phyloP scores from a whole-genome alignment of 1,284 basidiomycete genomes.

The Chondrostereum purpureum region DNA sequence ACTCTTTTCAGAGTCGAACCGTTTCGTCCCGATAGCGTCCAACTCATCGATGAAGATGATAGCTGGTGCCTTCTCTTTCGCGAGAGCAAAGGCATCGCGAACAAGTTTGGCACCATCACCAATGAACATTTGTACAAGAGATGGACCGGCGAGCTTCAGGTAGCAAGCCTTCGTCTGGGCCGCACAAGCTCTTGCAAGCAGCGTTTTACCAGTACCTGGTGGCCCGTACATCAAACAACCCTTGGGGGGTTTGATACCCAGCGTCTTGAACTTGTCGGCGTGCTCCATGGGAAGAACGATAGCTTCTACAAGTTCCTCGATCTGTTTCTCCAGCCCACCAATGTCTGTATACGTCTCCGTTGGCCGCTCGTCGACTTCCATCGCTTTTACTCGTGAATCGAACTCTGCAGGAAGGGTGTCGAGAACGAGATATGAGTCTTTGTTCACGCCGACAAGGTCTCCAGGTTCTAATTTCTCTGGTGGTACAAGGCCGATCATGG shows the following conservation, averaged over 20 bases:
- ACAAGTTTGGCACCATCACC: slow-evolving; percentile 98
- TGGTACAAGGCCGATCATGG: slow-evolving; percentile 94
- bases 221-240: slow-evolving; percentile 96
- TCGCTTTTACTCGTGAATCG: slow-evolving; percentile 97
- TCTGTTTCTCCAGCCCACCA: slow-evolving; percentile 98
- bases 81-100: slow-evolving; percentile 95
- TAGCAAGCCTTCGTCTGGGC: slow-evolving; percentile 98
- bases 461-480: slow-evolving; percentile 84
- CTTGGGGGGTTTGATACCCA: slow-evolving; percentile 97
- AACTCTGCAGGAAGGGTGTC: slow-evolving; percentile 97
- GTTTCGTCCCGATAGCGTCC: slow-evolving; percentile 94
- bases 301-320: slow-evolving; percentile 96
- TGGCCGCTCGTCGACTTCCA: slow-evolving; percentile 99
- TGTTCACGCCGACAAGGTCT: slow-evolving; percentile 98
- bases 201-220: slow-evolving; percentile 97
- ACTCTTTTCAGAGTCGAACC: slow-evolving; percentile 97
- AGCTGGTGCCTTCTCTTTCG: slow-evolving; percentile 94
- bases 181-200: slow-evolving; percentile 95
- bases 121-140: slow-evolving; percentile 98
- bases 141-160: slow-evolving; percentile 95
- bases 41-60: slow-evolving; percentile 99
- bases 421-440: slow-evolving; percentile 97
- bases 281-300: slow-evolving; percentile 89
- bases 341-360: slow-evolving; percentile 98
- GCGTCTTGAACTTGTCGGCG: slow-evolving; percentile 94